These are phyloP conservation scores for Arachnomyces sp. DNA, from an alignment of 2,329 filamentous ascomycete species.

Conservation along the genomic window DNA sequence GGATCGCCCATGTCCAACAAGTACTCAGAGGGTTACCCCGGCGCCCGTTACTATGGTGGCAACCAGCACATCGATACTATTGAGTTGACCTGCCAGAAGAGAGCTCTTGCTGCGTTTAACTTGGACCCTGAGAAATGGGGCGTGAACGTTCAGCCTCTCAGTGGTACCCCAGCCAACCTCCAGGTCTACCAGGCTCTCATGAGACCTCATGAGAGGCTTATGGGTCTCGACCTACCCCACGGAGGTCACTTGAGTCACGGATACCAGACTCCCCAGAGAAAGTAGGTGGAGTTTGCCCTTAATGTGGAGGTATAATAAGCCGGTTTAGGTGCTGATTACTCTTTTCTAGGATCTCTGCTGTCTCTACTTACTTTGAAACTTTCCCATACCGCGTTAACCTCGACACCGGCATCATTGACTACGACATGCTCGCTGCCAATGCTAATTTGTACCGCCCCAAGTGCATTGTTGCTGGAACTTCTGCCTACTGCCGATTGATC, in stretches of 20 bases:
- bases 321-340: conserved; percentile 3
- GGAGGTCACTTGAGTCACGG: conserved; percentile 94
- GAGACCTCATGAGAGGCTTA: conserved; percentile 85
- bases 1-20: conserved; percentile 97
- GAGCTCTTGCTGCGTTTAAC: conserved; percentile 86
- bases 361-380: conserved; percentile 99
- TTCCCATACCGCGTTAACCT: conserved; percentile 89
- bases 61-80: conserved; percentile 98
- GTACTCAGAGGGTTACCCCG: conserved; percentile 98
- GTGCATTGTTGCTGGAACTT: conserved; percentile 88
- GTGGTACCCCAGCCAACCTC: conserved; percentile 89
- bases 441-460: conserved; percentile 88
- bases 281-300: conserved; percentile 43
- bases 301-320: conserved; percentile 8
- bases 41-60: conserved; percentile 96
- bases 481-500: conserved; percentile 90
- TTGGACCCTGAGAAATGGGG: conserved; percentile 86
- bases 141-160: conserved; percentile 94
- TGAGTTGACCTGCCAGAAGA: conserved; percentile 87
- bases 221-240: conserved; percentile 94
- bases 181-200: conserved; percentile 96
- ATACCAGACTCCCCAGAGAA: conserved; percentile 88
- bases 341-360: conserved; percentile 68
- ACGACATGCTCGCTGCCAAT: conserved; percentile 79
- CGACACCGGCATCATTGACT: conserved; percentile 88